Percentiles rank a stretch among this genome's conserved stretches.
Conservation (phyloP, 306 rosid genomes). For the Prunus davidiana region DNA sequence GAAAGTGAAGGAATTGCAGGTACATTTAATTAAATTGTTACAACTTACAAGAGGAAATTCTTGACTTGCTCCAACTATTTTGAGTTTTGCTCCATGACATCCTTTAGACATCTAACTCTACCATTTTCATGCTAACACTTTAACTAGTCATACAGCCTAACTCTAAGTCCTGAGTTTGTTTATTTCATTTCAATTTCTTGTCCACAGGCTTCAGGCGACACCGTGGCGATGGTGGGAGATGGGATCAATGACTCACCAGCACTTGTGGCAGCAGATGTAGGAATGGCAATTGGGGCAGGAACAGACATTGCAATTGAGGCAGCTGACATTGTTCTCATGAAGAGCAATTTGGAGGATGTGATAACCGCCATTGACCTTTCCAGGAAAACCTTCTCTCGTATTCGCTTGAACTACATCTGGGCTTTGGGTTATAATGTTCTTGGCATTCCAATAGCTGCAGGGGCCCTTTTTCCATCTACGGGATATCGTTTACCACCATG, state of each 20-base stretch:
- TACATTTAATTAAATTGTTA: slow-evolving; percentile 19
- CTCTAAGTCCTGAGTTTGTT: background rate
- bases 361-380: slow-evolving; percentile 68
- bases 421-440: slow-evolving; percentile 60
- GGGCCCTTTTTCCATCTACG: slow-evolving; percentile 52
- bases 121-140: too few species aligned
- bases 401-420: slow-evolving; percentile 59
- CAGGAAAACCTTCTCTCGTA: slow-evolving; percentile 51
- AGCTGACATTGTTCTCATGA: slow-evolving; percentile 72
- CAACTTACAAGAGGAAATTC: background rate
- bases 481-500: slow-evolving; percentile 60
- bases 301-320: slow-evolving; percentile 84
- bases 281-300: slow-evolving; percentile 76
- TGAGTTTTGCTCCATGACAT: too few species aligned
- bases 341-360: slow-evolving; percentile 70
- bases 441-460: slow-evolving; percentile 72
- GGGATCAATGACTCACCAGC: slow-evolving; percentile 85
- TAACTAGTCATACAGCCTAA: too few species aligned
- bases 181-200: background rate
- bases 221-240: slow-evolving; percentile 74
- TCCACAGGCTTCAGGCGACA: slow-evolving; percentile 42
- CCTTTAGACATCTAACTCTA: too few species aligned
- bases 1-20: slow-evolving; percentile 65
- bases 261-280: slow-evolving; percentile 66
- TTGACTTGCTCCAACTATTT: background rate